Evolutionary conservation across 164 flowering plant species (phyloP).

Genomic region (Berberis thunbergii): DNA sequence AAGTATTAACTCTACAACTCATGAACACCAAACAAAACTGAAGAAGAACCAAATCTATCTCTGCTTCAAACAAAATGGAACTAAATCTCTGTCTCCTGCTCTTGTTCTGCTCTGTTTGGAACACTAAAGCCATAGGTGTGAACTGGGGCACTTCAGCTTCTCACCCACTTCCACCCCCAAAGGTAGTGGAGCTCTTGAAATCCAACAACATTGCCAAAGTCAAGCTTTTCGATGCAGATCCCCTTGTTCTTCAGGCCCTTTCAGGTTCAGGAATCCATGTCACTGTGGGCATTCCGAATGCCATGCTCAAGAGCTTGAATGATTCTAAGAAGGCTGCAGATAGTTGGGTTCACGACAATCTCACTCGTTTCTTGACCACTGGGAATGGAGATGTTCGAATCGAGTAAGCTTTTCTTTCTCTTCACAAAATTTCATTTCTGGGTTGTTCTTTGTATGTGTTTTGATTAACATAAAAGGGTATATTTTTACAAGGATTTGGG

Average conservation of each 20-base stretch:
- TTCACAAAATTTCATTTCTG: not conserved
- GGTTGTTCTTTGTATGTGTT: not conserved
- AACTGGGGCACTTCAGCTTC: slow-evolving; percentile 91
- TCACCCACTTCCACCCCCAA: slow-evolving; percentile 66
- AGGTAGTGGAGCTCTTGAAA: slow-evolving; percentile 67
- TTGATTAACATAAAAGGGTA: not conserved
- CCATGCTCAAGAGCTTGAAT: slow-evolving; percentile 53
- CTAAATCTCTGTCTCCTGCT: too few species aligned
- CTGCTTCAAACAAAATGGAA: too few species aligned
- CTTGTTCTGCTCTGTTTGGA: not conserved
- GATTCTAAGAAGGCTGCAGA: slow-evolving; percentile 61
- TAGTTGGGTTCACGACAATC: slow-evolving; percentile 87
- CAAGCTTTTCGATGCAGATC: slow-evolving; percentile 72
- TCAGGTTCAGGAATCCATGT: slow-evolving; percentile 58
- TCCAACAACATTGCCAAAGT: slow-evolving; percentile 62
- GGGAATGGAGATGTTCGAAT: slow-evolving; percentile 37
- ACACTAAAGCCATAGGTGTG: slow-evolving; percentile 48
- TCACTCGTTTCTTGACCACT: slow-evolving; percentile 50
- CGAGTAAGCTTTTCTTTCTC: slow-evolving; percentile 31
- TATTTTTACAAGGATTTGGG: not conserved
- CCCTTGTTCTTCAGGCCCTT: slow-evolving; percentile 53
- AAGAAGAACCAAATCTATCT: too few species aligned
- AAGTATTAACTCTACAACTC: too few species aligned
- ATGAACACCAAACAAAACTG: too few species aligned
- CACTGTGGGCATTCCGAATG: slow-evolving; percentile 71